These are phyloP conservation scores for Groenewaldozyma salmanticensis DNA, from an alignment of 805 yeast species.

Conservation along the genomic window DNA sequence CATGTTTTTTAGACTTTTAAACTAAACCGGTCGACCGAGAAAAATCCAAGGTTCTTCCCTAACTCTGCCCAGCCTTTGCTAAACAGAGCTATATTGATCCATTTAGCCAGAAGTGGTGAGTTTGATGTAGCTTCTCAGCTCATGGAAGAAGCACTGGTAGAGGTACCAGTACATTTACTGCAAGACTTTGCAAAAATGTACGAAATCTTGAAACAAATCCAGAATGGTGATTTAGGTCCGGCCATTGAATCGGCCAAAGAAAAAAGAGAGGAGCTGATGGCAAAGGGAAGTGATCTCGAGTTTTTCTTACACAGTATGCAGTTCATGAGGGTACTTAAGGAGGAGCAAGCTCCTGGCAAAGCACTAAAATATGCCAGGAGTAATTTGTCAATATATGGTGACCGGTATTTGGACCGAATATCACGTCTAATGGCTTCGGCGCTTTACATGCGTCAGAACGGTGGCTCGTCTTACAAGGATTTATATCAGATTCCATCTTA, in stretches of 20 bases:
- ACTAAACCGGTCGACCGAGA: slow-evolving; percentile 9
- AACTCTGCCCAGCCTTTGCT: slow-evolving; percentile 16
- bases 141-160: slow-evolving; percentile 25
- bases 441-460: slow-evolving; percentile 17
- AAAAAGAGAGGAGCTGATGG: slow-evolving; percentile 22
- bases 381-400: slow-evolving; percentile 33
- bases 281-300: slow-evolving; percentile 35
- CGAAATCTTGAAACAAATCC: slow-evolving; percentile 31
- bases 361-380: slow-evolving; percentile 34
- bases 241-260: slow-evolving; percentile 42
- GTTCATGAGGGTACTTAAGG: slow-evolving; percentile 26
- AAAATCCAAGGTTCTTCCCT: slow-evolving; percentile 9
- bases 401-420: slow-evolving; percentile 33
- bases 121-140: slow-evolving; percentile 28
- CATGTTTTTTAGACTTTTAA: slow-evolving; percentile 9
- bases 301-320: slow-evolving; percentile 37
- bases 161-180: slow-evolving; percentile 26
- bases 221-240: slow-evolving; percentile 29
- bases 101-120: slow-evolving; percentile 40
- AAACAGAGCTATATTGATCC: slow-evolving; percentile 36
- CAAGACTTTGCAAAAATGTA: slow-evolving; percentile 35
- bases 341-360: slow-evolving; percentile 18
- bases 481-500: slow-evolving; percentile 23
- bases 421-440: slow-evolving; percentile 37
- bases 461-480: slow-evolving; percentile 8